Evolutionary conservation across 139 green algal species (phyloP), one percentile per base, ranked within the genome.

Genomic region (Chlorella sp.): DNA sequence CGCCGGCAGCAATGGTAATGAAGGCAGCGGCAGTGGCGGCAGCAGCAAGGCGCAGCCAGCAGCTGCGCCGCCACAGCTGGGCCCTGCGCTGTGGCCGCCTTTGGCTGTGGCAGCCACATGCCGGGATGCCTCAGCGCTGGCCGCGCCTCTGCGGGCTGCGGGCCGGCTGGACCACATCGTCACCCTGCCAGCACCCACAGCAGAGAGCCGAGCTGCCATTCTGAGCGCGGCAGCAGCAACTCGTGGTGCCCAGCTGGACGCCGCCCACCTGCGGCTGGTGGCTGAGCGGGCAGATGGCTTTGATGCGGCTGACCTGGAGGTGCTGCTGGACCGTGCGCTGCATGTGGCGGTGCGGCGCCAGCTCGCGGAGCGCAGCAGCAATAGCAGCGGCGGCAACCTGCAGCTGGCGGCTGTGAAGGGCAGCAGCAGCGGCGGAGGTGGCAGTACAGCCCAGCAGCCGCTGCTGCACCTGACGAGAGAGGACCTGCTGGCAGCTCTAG

Each of bases 251-350:
- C 28, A 55, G 11, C 67, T 63, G 25, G 47, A 63, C 4, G 20
- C 60, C 0, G 3, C 5, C 28, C 63, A 76, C 23, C 30, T 92
- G n/a, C 62, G 62, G 68, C 72, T 34, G 1, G 44, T 94, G 51
- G 92, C 89, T 18, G 74, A 65, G 18, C 36, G 74, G 18, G 89
- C 90, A 7, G 94, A 97, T 34, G 93, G 94, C n/a, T 97, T 91
- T 84, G 93, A 98, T 73, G 91, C 91, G 0, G 78, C 71, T 12
- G 95, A 98, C 88, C 75, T 98, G 73, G 55, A 70, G 2, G 84
- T 93, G 30, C 80, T 98, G 78, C 56, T 94, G 71, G 95, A 97
- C 36, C 86, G 95, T 28, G 93, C 93, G 0, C 69, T 93, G 56
- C 91, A 94, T 57, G 74, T 83, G 7, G 92, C 92, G 1, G 56